A percentile compares a stretch with the other conserved stretches of the same genome.
phyloP scores from a whole-genome alignment of 441 rosid species.

The Populus trichocarpa region DNA sequence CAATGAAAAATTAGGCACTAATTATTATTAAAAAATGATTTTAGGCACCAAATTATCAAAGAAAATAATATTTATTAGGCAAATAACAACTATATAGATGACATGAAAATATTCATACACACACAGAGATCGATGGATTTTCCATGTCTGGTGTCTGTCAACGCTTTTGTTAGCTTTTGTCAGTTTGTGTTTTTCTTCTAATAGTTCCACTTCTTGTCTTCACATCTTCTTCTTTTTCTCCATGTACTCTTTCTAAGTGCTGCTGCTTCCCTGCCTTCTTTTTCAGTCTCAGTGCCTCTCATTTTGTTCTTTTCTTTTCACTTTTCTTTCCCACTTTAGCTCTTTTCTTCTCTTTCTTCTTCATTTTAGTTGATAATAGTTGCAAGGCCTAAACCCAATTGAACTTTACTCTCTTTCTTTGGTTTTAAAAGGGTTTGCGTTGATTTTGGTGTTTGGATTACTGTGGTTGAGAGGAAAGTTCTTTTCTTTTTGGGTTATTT shows the following conservation, averaged over 20 bases:
- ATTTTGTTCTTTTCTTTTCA: constrained; percentile 5
- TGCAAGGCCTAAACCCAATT: neutral
- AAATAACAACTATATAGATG: neutral
- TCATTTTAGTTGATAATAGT: neutral
- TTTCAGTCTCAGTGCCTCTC: neutral
- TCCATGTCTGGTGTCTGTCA: constrained; percentile 8
- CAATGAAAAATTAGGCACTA: too few relatives aligned
- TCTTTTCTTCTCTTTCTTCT: neutral
- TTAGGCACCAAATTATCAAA: too few relatives aligned
- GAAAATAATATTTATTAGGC: neutral
- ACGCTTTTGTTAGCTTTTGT: constrained; percentile 10
- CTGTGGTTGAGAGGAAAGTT: neutral
- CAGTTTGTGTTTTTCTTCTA: neutral
- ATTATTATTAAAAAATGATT: too few relatives aligned
- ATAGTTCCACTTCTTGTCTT: neutral
- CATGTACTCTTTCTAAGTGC: neutral
- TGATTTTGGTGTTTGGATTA: neutral
- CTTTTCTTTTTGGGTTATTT: neutral
- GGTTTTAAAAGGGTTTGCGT: neutral
- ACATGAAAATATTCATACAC: neutral
- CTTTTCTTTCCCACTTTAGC: neutral
- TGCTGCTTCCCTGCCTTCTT: neutral
- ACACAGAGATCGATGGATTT: neutral
- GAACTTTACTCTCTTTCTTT: neutral
- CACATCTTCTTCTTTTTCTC: neutral